Conservation (phyloP, 257 asterid species). For the Anisodus acutangulus region DNA sequence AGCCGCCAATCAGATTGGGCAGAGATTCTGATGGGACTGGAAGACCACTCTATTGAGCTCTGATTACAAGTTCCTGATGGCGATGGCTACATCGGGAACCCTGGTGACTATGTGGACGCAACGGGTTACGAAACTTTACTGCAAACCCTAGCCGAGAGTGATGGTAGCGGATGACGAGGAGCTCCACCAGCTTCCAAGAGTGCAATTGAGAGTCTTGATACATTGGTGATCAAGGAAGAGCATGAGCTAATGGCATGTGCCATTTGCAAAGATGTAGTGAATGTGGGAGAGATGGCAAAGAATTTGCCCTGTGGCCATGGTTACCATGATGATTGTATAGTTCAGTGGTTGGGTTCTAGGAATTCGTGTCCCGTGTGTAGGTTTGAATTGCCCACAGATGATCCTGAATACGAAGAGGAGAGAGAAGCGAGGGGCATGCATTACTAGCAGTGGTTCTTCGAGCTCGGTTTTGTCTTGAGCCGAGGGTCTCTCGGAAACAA, state of each 20-base stretch:
- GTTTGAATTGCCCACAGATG: conserved; percentile 95
- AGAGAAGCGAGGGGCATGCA: conserved; percentile 54
- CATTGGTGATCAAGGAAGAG: conserved; percentile 53
- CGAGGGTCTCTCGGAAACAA: no score
- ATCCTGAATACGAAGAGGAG: conserved; percentile 85
- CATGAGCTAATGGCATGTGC: conserved; percentile 61
- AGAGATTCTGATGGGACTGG: conserved; percentile 84
- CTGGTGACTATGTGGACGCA: conserved; percentile 91
- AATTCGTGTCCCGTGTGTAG: conserved; percentile 94
- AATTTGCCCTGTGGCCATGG: conserved; percentile 93
- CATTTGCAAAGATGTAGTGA: conserved; percentile 75
- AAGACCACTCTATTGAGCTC: conserved; percentile 82
- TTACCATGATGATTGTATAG: conserved; percentile 82
- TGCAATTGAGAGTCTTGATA: conserved; percentile 67
- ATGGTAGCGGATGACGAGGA: conserved; percentile 72
- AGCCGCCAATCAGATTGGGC: conserved; percentile 61
- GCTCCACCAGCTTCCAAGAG: conserved; percentile 86
- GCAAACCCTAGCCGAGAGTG: conserved; percentile 82
- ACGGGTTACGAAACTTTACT: conserved; percentile 85
- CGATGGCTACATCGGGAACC: conserved; percentile 76
- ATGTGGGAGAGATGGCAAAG: conserved; percentile 64
- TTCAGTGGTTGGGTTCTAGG: conserved; percentile 84
- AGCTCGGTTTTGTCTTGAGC: not conserved
- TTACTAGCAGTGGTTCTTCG: conserved; percentile 24
- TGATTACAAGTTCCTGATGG: conserved; percentile 65